Percentiles rank a stretch among this genome's conserved stretches.
phyloP scores from a whole-genome alignment of 2,329 filamentous ascomycete species.

The Colletotrichum coccodes region DNA sequence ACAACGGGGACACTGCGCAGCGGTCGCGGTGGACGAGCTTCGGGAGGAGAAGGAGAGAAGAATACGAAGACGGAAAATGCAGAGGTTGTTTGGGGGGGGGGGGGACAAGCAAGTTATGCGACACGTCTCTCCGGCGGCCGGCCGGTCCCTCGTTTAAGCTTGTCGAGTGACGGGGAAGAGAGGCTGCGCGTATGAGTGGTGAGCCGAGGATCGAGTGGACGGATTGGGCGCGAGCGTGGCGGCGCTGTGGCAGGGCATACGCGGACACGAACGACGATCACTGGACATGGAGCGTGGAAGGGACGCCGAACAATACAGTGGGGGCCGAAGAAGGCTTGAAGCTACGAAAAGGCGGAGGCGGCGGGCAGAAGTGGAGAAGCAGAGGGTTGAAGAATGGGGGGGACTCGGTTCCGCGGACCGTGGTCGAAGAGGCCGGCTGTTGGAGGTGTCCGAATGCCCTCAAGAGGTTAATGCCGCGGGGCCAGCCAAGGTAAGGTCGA shows the following conservation, averaged over 20 bases:
- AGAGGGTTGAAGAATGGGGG: not conserved
- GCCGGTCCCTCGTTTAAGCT: conserved; percentile 21
- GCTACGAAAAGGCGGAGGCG: conserved; percentile 2
- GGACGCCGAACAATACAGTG: not conserved
- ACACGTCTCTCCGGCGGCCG: not conserved
- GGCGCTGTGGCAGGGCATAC: conserved; percentile 9
- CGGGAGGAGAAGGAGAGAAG: not conserved
- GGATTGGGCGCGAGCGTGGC: not conserved
- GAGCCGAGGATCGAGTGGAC: not conserved
- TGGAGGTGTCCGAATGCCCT: not conserved
- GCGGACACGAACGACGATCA: conserved; percentile 19
- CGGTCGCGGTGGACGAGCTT: not conserved
- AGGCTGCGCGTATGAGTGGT: not conserved
- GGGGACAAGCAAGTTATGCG: not conserved
- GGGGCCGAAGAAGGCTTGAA: not conserved
- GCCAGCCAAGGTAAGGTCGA: too few relatives aligned
- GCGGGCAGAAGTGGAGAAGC: not conserved
- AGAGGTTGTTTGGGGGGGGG: not conserved
- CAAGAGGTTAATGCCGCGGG: not conserved
- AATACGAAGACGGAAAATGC: not conserved
- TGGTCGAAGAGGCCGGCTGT: not conserved
- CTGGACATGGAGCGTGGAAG: not conserved
- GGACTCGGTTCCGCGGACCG: not conserved
- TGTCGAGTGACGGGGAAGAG: not conserved
- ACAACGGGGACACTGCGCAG: not conserved